Conservation (phyloP, 805 yeast genomes). For the Candida odintsovae region DNA sequence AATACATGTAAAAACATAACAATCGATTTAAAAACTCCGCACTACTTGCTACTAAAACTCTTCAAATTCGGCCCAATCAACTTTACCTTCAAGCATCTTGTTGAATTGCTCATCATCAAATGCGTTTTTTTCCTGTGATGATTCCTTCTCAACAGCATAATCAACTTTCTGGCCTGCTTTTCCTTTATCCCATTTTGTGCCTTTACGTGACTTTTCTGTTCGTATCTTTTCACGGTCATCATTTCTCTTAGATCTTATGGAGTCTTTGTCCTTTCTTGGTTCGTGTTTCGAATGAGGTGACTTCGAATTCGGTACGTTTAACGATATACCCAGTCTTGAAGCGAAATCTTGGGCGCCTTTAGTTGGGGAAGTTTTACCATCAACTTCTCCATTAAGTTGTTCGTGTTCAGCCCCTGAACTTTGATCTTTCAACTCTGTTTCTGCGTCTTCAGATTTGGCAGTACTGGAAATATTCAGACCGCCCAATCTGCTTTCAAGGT, state of each 20-base stretch:
- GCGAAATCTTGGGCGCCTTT: conserved; percentile 19
- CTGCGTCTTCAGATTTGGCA: background rate
- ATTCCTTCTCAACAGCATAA: background rate
- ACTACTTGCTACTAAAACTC: conserved; percentile 1
- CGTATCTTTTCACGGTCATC: background rate
- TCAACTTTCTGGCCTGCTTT: conserved; percentile 7
- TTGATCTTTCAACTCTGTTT: conserved; percentile 10
- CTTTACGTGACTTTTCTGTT: background rate
- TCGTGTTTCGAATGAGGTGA: background rate
- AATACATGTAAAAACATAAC: background rate
- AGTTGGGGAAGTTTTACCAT: conserved; percentile 13
- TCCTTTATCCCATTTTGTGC: conserved; percentile 11
- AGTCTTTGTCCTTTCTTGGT: background rate
- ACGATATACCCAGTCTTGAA: conserved; percentile 18
- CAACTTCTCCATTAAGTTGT: background rate
- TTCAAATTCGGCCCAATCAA: conserved; percentile 21
- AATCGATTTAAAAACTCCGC: background rate
- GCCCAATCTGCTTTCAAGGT: conserved; percentile 1
- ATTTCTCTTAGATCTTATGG: background rate
- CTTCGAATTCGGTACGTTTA: background rate
- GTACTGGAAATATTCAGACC: background rate
- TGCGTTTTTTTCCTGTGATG: background rate
- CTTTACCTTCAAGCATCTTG: conserved; percentile 7
- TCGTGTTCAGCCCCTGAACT: conserved; percentile 2
- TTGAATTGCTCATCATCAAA: background rate